Evolutionary conservation across 2,329 filamentous ascomycete species (phyloP).

Genomic region (Taxawa tesnikishii): DNA sequence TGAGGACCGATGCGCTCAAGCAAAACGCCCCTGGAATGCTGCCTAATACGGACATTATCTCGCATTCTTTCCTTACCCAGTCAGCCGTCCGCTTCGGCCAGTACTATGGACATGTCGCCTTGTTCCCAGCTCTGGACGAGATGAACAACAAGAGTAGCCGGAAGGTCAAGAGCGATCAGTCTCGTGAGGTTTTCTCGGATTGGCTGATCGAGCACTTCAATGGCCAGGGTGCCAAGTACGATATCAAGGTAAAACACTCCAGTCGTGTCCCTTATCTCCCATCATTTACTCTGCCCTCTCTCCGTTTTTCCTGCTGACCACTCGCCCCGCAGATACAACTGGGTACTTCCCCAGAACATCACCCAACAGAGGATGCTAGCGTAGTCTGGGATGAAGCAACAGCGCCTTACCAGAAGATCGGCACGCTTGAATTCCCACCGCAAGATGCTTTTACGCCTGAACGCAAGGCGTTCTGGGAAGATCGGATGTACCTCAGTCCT

Average conservation of each 20-base stretch:
- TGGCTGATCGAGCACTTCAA: conserved; percentile 17
- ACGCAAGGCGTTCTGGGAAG: conserved; percentile 18
- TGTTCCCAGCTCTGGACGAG: conserved; percentile 15
- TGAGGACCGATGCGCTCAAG: conserved; percentile 19
- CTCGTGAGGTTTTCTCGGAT: conserved; percentile 13
- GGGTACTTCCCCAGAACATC: conserved; percentile 15
- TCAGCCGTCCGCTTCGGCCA: conserved; percentile 19
- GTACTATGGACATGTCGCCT: conserved; percentile 17
- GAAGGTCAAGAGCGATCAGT: conserved; percentile 13
- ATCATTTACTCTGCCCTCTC: neutral
- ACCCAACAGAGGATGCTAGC: conserved; percentile 17
- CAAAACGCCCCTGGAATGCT: conserved; percentile 17
- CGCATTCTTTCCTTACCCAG: conserved; percentile 18
- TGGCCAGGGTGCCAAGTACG: conserved; percentile 15
- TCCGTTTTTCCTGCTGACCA: neutral
- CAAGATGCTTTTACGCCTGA: conserved; percentile 15
- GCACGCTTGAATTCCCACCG: conserved; percentile 14
- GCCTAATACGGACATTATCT: conserved; percentile 25
- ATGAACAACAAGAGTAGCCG: conserved; percentile 10
- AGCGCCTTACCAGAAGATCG: conserved; percentile 19
- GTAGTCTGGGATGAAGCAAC: conserved; percentile 20
- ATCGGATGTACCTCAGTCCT: conserved; percentile 16
- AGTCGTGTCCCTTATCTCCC: neutral
- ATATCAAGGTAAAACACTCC: conserved; percentile 12
- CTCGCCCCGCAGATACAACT: conserved; percentile 15